Percentiles rank a stretch among this genome's conserved stretches.
phyloP scores from a whole-genome alignment of 2,329 filamentous ascomycete species.

The Trichoderma endophyticum region DNA sequence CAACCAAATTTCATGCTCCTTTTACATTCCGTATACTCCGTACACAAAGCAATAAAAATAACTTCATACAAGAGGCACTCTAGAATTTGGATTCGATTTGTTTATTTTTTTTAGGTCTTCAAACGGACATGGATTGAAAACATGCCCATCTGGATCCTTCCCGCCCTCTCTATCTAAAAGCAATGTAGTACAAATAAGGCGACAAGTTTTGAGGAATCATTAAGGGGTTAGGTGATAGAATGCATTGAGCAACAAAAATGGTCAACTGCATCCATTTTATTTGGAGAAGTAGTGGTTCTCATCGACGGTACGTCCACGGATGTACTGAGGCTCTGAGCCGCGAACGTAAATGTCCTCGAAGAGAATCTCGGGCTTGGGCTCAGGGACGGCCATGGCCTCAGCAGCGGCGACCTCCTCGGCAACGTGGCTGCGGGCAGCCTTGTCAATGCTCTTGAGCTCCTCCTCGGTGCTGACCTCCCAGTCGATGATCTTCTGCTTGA shows the following conservation, averaged over 20 bases:
- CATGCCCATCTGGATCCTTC: slow-evolving; percentile 20
- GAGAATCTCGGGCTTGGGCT: slow-evolving; percentile 75
- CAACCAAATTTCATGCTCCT: not conserved
- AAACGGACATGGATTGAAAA: slow-evolving; percentile 5
- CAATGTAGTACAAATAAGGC: slow-evolving; percentile 28
- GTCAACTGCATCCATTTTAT: slow-evolving; percentile 27
- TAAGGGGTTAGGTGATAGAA: slow-evolving; percentile 25
- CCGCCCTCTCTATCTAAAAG: slow-evolving; percentile 26
- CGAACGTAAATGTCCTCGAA: slow-evolving; percentile 95
- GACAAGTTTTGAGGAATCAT: slow-evolving; percentile 32
- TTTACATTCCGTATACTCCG: not conserved
- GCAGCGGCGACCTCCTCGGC: slow-evolving; percentile 87
- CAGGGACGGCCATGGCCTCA: slow-evolving; percentile 81
- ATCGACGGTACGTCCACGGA: slow-evolving; percentile 82
- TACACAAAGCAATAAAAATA: not conserved
- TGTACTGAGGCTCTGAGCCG: slow-evolving; percentile 81
- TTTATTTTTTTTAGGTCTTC: slow-evolving; percentile 10
- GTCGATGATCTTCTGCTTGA: slow-evolving; percentile 97
- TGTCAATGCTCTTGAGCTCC: slow-evolving; percentile 94
- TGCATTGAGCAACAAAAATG: not conserved
- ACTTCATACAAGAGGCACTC: not conserved
- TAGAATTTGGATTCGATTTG: not conserved
- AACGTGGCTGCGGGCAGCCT: slow-evolving; percentile 81
- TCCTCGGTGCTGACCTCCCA: slow-evolving; percentile 91
- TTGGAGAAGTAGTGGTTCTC: slow-evolving; percentile 90